A percentile compares a stretch with the other conserved stretches of the same genome.
phyloP scores from a whole-genome alignment of 2,329 filamentous ascomycete species.

The Penicillium paneum region DNA sequence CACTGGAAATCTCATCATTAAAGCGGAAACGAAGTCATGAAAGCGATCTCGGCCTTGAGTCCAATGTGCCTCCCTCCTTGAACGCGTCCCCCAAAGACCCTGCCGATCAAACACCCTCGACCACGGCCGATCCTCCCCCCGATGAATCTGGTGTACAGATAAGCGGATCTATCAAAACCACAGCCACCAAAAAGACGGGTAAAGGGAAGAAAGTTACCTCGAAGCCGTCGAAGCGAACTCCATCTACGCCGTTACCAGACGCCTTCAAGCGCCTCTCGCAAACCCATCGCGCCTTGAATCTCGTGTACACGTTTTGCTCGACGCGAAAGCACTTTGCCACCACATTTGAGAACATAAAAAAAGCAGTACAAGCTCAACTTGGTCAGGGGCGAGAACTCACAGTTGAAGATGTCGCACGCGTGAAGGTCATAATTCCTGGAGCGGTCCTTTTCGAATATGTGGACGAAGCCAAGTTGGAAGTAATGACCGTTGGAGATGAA shows the following conservation, averaged over 20 bases:
- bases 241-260: constrained; percentile 66
- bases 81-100: constrained; percentile 17
- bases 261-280: constrained; percentile 69
- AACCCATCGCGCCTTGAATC: constrained; percentile 79
- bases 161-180: not conserved
- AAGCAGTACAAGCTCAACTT: constrained; percentile 79
- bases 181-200: constrained; percentile 1
- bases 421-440: constrained; percentile 72
- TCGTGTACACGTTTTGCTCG: constrained; percentile 93
- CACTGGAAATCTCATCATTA: not conserved
- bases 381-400: constrained; percentile 59
- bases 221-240: constrained; percentile 22
- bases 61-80: constrained; percentile 2
- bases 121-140: not conserved
- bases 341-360: constrained; percentile 83
- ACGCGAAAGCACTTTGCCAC: constrained; percentile 89
- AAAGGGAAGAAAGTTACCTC: constrained; percentile 7
- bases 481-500: constrained; percentile 61
- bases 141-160: not conserved
- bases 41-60: not conserved
- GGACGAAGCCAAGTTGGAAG: constrained; percentile 76
- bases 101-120: not conserved
- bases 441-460: constrained; percentile 83
- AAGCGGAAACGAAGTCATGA: constrained; percentile 23
- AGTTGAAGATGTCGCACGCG: constrained; percentile 76